Evolutionary conservation across 805 yeast genomes (phyloP).

Genomic region (Kregervanrija pseudodelftensis): DNA sequence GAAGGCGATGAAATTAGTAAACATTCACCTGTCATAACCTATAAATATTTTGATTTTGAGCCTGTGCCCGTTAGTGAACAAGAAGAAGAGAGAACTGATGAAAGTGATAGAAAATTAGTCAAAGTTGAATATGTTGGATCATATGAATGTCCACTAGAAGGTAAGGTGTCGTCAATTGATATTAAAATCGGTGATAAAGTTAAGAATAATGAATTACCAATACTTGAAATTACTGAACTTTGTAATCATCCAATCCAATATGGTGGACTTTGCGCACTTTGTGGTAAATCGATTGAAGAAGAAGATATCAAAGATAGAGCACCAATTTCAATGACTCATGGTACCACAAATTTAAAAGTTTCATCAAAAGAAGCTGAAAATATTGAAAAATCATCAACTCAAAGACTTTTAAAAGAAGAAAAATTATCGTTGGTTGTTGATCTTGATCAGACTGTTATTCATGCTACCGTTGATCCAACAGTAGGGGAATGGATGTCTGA

Average conservation of each 20-base stretch:
- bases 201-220: constrained; percentile 33
- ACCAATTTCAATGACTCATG: constrained; percentile 84
- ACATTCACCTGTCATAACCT: constrained; percentile 50
- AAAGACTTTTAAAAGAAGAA: constrained; percentile 49
- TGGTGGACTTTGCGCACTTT: constrained; percentile 90
- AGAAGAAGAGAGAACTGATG: constrained; percentile 23
- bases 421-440: constrained; percentile 90
- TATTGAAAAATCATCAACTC: constrained; percentile 63
- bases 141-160: constrained; percentile 80
- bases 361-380: constrained; percentile 81
- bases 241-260: constrained; percentile 91
- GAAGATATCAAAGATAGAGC: constrained; percentile 73
- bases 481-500: constrained; percentile 95
- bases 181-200: constrained; percentile 58
- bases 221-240: constrained; percentile 64
- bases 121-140: constrained; percentile 66
- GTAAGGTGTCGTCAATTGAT: constrained; percentile 45
- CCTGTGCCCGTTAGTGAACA: constrained; percentile 45
- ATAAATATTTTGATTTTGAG: constrained; percentile 61
- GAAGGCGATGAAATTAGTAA: constrained; percentile 41
- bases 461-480: constrained; percentile 96
- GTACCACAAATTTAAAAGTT: constrained; percentile 74
- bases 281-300: constrained; percentile 72
- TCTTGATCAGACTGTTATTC: constrained; percentile 94
- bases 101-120: constrained; percentile 35